Percentiles rank a stretch among this genome's conserved stretches.
Evolutionary conservation across 176 grass and related monocot species (phyloP).

Genomic region (Guadua angustifolia): DNA sequence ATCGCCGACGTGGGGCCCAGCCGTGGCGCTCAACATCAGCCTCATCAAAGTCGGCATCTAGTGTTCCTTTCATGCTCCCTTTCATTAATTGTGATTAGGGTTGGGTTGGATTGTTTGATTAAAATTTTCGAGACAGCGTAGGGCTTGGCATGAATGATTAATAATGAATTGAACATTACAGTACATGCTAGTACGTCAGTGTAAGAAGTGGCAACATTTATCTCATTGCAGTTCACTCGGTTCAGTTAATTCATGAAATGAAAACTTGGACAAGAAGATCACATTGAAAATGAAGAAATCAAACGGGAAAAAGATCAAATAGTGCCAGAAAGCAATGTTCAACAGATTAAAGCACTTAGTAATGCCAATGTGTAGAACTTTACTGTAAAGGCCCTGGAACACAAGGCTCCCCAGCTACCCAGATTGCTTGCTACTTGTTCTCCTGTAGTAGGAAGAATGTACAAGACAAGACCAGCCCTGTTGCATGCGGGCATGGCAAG

Average conservation of each 20-base stretch:
- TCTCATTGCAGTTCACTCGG: neutral
- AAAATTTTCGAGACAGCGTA: neutral
- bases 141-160: neutral
- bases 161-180: neutral
- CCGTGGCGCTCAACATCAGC: too few species aligned
- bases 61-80: neutral
- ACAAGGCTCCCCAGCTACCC: neutral
- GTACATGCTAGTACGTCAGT: neutral
- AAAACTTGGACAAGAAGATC: neutral
- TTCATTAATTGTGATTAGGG: neutral
- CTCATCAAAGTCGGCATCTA: constrained; percentile 42
- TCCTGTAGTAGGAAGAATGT: neutral
- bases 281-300: neutral
- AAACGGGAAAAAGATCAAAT: neutral
- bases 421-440: neutral
- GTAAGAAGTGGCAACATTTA: neutral
- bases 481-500: neutral
- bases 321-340: neutral
- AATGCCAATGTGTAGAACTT: neutral
- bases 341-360: neutral
- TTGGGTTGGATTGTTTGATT: neutral
- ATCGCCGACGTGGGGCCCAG: too few species aligned
- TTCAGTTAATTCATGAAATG: neutral
- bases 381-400: neutral
- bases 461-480: neutral